Evolutionary conservation across 768 basidiomycete genomes (phyloP).

Genomic region (Mycena haematopus): DNA sequence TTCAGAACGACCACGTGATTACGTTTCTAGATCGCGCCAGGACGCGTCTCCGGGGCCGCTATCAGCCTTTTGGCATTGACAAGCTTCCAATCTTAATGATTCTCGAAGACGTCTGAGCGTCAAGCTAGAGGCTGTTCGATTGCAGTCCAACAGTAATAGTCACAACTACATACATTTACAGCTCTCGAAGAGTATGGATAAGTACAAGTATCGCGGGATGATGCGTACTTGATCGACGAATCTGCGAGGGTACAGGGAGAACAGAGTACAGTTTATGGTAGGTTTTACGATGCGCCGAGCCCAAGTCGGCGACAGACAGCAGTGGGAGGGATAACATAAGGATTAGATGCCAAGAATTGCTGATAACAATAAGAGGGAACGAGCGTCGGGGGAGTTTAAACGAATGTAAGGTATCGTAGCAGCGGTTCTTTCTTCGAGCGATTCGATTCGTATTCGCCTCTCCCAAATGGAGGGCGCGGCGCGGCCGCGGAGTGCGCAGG

Average conservation of each 20-base stretch:
- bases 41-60: constrained; percentile 5
- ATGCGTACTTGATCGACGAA: constrained; percentile 6
- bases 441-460: constrained; percentile 1
- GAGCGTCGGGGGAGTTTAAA: constrained; percentile 18
- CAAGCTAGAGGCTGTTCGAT: constrained; percentile 13
- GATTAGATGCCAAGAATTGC: constrained; percentile 13
- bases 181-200: constrained; percentile 8
- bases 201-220: constrained; percentile 1
- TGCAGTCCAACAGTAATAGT: constrained; percentile 16
- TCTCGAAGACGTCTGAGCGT: constrained; percentile 6
- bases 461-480: constrained; percentile 24
- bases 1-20: constrained; percentile 20
- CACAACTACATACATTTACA: constrained; percentile 16
- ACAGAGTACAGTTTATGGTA: constrained; percentile 6
- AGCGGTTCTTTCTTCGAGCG: constrained; percentile 7
- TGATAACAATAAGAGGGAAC: neutral
- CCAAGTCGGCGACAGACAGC: constrained; percentile 10
- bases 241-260: constrained; percentile 10
- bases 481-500: constrained; percentile 16
- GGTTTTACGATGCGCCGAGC: constrained; percentile 7
- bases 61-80: neutral
- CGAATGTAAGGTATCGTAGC: constrained; percentile 18
- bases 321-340: constrained; percentile 18
- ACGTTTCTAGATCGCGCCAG: neutral
- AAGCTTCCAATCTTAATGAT: neutral